Percentiles rank a stretch among this genome's conserved stretches.
Evolutionary conservation across 2,329 filamentous ascomycete genomes (phyloP).

Genomic region (Aureobasidium sp.): DNA sequence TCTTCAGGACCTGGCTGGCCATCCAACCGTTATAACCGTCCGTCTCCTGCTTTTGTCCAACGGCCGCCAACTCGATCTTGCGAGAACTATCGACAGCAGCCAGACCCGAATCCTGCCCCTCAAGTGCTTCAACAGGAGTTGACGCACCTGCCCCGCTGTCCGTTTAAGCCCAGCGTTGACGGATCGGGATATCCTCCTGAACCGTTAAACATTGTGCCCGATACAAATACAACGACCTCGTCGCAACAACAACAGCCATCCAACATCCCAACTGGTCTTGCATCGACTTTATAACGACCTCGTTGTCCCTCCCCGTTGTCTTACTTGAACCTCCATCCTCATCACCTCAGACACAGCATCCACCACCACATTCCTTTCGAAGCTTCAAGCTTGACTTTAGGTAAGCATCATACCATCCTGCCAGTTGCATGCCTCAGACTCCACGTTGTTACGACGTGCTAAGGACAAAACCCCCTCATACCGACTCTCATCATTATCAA

Average conservation of each 20-base stretch:
- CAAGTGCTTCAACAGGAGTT: conserved; percentile 9
- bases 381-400: conserved; percentile 14
- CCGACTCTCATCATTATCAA: not conserved
- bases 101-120: conserved; percentile 12
- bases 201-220: conserved; percentile 8
- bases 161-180: conserved; percentile 16
- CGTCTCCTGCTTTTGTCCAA: conserved; percentile 17
- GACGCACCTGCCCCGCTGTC: conserved; percentile 15
- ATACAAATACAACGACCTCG: conserved; percentile 18
- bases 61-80: conserved; percentile 14
- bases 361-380: conserved; percentile 10
- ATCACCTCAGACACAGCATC: not conserved
- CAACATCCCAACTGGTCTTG: conserved; percentile 17
- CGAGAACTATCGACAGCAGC: conserved; percentile 14
- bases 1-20: conserved; percentile 13
- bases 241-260: conserved; percentile 16
- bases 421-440: not conserved
- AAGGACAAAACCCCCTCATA: not conserved
- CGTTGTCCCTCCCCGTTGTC: conserved; percentile 17
- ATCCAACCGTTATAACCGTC: conserved; percentile 15
- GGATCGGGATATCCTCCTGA: conserved; percentile 15
- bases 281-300: conserved; percentile 18
- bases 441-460: not conserved
- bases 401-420: conserved; percentile 4
- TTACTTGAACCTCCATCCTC: conserved; percentile 10